Conservation (phyloP, 176 grass and related monocot species). For the Tillandsia fasciculata region DNA sequence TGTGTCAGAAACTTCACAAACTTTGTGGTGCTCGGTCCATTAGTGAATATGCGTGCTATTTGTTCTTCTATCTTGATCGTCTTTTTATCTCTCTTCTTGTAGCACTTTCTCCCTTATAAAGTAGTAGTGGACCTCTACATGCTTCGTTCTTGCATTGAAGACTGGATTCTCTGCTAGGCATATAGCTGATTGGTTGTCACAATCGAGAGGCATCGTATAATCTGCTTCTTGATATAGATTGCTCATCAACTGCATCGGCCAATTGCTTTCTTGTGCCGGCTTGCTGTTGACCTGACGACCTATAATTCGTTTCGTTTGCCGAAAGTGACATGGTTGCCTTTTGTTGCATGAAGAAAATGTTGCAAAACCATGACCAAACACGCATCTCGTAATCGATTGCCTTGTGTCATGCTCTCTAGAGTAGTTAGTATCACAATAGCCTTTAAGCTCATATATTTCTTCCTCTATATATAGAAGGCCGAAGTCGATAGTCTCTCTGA, state of each 20-base stretch:
- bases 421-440: constrained; percentile 10
- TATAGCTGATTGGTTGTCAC: constrained; percentile 4
- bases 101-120: too few relatives aligned
- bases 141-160: not conserved
- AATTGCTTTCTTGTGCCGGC: constrained; percentile 4
- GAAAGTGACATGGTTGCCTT: constrained; percentile 12
- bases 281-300: not conserved
- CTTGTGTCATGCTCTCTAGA: not conserved
- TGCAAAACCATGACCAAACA: not conserved
- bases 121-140: not conserved
- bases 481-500: constrained; percentile 6
- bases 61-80: too few relatives aligned
- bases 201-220: not conserved
- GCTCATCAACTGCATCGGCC: not conserved
- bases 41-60: too few relatives aligned
- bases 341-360: constrained; percentile 9
- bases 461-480: not conserved
- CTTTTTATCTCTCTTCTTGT: too few relatives aligned
- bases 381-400: not conserved
- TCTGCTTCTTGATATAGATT: not conserved
- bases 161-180: constrained; percentile 4
- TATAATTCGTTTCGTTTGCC: constrained; percentile 7
- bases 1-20: too few relatives aligned
- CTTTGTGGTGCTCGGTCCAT: too few relatives aligned
- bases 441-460: not conserved